Evolutionary conservation across 2,329 filamentous ascomycete genomes (phyloP).

Genomic region (Coniochaeta sp.): DNA sequence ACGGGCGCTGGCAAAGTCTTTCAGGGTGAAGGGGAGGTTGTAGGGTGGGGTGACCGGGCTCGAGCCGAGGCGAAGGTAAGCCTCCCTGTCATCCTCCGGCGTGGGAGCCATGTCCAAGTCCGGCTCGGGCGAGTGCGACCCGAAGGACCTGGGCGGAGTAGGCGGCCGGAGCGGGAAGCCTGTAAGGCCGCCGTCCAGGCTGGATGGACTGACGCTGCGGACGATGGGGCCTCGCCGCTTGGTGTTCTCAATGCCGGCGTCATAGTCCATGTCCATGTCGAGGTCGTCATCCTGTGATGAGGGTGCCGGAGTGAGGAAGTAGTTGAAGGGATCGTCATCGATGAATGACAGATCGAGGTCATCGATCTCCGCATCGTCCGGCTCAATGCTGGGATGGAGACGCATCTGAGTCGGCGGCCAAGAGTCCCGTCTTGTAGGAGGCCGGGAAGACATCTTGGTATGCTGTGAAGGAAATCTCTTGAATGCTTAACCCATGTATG

Average conservation of each 20-base stretch:
- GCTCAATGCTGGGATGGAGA: conserved; percentile 33
- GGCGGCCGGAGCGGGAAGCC: conserved; percentile 30
- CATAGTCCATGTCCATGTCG: conserved; percentile 34
- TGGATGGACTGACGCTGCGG: conserved; percentile 50
- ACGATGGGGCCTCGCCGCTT: conserved; percentile 36
- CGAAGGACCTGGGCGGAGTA: conserved; percentile 30
- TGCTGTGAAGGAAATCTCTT: background rate
- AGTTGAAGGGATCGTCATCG: conserved; percentile 46
- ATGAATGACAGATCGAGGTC: conserved; percentile 27
- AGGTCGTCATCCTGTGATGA: conserved; percentile 29
- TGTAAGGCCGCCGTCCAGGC: conserved; percentile 38
- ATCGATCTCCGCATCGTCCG: conserved; percentile 35
- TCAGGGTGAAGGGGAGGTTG: conserved; percentile 31
- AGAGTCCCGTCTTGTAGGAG: conserved; percentile 32
- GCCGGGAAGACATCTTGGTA: conserved; percentile 25
- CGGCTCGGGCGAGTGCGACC: conserved; percentile 26
- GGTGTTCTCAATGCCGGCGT: conserved; percentile 49
- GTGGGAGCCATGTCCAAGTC: conserved; percentile 35
- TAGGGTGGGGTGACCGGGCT: conserved; percentile 18
- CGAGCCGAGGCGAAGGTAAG: conserved; percentile 40
- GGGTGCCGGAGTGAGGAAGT: conserved; percentile 45
- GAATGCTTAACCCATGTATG: background rate
- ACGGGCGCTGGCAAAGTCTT: conserved; percentile 28
- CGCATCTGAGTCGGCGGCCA: conserved; percentile 46
- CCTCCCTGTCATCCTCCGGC: conserved; percentile 34